A percentile compares a stretch with the other conserved stretches of the same genome.
Evolutionary conservation across 192 early-diverging fungal genomes (phyloP).

Genomic region (Coemansia sp.): DNA sequence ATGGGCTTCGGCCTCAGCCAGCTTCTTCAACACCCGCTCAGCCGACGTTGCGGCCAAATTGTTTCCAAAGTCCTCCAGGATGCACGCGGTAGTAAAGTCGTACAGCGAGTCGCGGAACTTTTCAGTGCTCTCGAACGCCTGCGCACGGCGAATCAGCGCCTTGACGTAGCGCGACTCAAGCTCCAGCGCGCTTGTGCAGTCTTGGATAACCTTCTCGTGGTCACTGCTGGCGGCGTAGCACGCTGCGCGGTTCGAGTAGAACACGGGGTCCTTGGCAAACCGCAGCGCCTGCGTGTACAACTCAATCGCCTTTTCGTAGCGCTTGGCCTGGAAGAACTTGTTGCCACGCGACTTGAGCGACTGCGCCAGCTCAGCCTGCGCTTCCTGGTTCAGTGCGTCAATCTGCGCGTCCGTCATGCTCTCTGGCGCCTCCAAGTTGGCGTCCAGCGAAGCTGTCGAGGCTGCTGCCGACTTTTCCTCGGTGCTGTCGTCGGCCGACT

Average conservation of each 20-base stretch:
- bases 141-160: conserved; percentile 73
- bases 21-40: conserved; percentile 84
- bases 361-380: conserved; percentile 64
- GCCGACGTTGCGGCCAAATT: conserved; percentile 72
- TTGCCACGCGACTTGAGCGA: conserved; percentile 86
- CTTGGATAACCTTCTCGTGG: conserved; percentile 75
- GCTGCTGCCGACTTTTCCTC: conserved; percentile 2
- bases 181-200: conserved; percentile 79
- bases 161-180: conserved; percentile 89
- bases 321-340: conserved; percentile 76
- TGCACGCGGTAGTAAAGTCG: conserved; percentile 89
- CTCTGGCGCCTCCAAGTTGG: conserved; percentile 46
- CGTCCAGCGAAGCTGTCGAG: conserved; percentile 24
- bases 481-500: background rate
- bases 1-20: conserved; percentile 74
- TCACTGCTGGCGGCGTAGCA: conserved; percentile 79
- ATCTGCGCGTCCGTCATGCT: conserved; percentile 56
- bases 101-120: conserved; percentile 61
- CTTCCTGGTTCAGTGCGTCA: conserved; percentile 41
- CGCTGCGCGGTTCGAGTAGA: conserved; percentile 94
- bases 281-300: conserved; percentile 88
- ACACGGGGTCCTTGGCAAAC: conserved; percentile 80
- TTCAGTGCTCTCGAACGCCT: conserved; percentile 61
- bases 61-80: conserved; percentile 94
- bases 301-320: conserved; percentile 82